A percentile compares a stretch with the other conserved stretches of the same genome.
These are phyloP conservation scores for Ophiocordyceps camponoti-floridani DNA, from an alignment of 2,329 filamentous ascomycete species.

Conservation along the genomic window DNA sequence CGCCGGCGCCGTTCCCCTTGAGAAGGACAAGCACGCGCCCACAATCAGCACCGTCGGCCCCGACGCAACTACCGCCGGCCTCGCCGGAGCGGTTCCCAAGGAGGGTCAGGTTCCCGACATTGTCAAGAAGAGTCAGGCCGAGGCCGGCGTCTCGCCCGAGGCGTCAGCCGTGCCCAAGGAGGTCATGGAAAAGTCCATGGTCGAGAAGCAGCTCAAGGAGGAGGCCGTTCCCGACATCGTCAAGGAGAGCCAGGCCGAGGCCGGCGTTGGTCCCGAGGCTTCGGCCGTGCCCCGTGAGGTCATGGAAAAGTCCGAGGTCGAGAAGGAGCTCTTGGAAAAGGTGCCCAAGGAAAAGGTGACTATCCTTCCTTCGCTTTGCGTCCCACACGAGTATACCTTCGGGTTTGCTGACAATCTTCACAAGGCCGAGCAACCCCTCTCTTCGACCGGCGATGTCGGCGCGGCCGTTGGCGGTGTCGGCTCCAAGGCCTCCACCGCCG, in stretches of 20 bases:
- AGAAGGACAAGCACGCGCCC: constrained; percentile 23
- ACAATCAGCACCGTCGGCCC: constrained; percentile 28
- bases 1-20: constrained; percentile 49
- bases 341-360: not conserved
- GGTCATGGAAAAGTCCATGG: constrained; percentile 50
- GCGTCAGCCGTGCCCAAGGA: constrained; percentile 47
- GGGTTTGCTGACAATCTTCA: too few species aligned
- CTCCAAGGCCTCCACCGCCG: constrained; percentile 11
- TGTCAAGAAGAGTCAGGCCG: constrained; percentile 55
- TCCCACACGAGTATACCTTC: too few species aligned
- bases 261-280: constrained; percentile 46
- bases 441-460: constrained; percentile 10
- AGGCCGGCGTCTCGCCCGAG: constrained; percentile 46
- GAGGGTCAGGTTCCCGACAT: constrained; percentile 29
- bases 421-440: too few species aligned
- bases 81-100: constrained; percentile 51
- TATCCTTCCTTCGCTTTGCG: too few species aligned
- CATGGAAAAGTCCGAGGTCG: constrained; percentile 40
- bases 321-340: not conserved
- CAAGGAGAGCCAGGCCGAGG: constrained; percentile 53
- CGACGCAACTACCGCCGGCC: constrained; percentile 46
- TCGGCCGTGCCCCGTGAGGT: constrained; percentile 48
- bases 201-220: constrained; percentile 52
- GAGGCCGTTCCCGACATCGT: constrained; percentile 42
- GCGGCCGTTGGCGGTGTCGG: constrained; percentile 19